Conservation (phyloP, 2,329 filamentous ascomycete species). For the Arthroderma sp. region DNA sequence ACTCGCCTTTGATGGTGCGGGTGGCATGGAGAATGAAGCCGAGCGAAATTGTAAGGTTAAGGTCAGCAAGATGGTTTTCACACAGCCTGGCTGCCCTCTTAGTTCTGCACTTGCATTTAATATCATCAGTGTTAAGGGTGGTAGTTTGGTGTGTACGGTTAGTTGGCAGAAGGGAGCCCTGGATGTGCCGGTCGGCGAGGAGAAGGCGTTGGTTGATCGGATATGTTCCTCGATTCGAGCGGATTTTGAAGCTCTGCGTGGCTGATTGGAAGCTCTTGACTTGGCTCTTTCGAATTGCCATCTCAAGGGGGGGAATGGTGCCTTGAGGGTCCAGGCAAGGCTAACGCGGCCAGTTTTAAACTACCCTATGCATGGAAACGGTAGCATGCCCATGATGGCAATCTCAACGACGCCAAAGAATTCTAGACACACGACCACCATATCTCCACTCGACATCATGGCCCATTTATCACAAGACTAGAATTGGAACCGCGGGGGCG, state of each 20-base stretch:
- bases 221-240: background rate
- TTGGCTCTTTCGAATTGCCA: too few relatives aligned
- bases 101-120: conserved; percentile 30
- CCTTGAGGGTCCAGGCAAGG: too few relatives aligned
- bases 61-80: conserved; percentile 30
- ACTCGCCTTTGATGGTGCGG: conserved; percentile 21
- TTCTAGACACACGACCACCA: too few relatives aligned
- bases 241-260: background rate
- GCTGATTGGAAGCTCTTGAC: background rate
- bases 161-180: conserved; percentile 34
- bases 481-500: too few relatives aligned
- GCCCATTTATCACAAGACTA: too few relatives aligned
- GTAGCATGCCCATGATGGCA: too few relatives aligned
- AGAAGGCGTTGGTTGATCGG: background rate
- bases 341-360: too few relatives aligned
- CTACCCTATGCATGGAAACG: too few relatives aligned
- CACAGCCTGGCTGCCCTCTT: conserved; percentile 30
- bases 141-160: conserved; percentile 25
- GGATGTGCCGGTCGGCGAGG: conserved; percentile 22
- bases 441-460: too few relatives aligned
- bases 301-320: too few relatives aligned
- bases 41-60: background rate
- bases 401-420: too few relatives aligned
- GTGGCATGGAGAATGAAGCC: background rate
- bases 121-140: conserved; percentile 27